Percentiles rank a stretch among this genome's conserved stretches.
Evolutionary conservation across 352 stramenopile species (phyloP).

Genomic region (Phytophthora hibernalis): DNA sequence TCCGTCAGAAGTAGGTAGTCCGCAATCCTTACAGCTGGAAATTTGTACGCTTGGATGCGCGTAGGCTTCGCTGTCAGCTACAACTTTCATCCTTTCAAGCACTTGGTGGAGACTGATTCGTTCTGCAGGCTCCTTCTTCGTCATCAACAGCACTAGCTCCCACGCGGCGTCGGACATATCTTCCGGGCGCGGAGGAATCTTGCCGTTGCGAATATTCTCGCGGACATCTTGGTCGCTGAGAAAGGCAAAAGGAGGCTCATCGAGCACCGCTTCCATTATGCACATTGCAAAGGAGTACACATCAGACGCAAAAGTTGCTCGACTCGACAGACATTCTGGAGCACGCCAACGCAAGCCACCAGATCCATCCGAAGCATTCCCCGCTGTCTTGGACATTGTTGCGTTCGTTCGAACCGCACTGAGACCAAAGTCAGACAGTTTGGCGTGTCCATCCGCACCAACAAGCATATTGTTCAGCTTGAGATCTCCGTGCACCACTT

Average conservation of each 20-base stretch:
- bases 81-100: constrained; percentile 1
- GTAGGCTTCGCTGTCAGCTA: not conserved
- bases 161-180: constrained; percentile 23
- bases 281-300: constrained; percentile 48
- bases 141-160: constrained; percentile 28
- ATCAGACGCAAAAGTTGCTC: constrained; percentile 32
- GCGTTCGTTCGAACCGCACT: not conserved
- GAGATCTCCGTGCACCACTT: constrained; percentile 78
- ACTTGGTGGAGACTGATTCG: not conserved
- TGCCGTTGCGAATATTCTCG: constrained; percentile 14
- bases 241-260: constrained; percentile 29
- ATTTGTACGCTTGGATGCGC: not conserved
- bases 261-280: constrained; percentile 34
- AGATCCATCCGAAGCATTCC: not conserved
- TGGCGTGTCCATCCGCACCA: constrained; percentile 29
- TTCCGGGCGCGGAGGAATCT: constrained; percentile 15
- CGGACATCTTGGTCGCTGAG: constrained; percentile 18
- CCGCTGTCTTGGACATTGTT: constrained; percentile 1
- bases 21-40: not conserved
- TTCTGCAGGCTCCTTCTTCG: not conserved
- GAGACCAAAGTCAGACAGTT: constrained; percentile 37
- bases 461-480: constrained; percentile 49
- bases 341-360: constrained; percentile 32
- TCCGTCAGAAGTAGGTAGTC: not conserved
- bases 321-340: constrained; percentile 34